Evolutionary conservation across 1,284 basidiomycete genomes (phyloP).

Genomic region (Cutaneotrichosporon cutaneum): DNA sequence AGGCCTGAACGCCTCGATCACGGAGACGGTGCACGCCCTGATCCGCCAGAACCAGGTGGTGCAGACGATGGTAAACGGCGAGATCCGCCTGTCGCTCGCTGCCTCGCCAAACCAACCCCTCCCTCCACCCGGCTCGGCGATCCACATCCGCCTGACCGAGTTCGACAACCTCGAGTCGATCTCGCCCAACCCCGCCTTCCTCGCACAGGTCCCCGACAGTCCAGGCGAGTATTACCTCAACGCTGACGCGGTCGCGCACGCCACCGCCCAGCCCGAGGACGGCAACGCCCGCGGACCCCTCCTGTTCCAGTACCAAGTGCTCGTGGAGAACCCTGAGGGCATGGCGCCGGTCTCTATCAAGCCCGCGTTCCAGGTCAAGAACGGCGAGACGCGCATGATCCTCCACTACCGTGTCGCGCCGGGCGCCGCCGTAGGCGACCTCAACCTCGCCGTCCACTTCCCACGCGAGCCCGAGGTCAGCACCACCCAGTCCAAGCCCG

Average conservation of each 20-base stretch:
- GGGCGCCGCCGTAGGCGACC: constrained; percentile 37
- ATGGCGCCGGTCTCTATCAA: constrained; percentile 54
- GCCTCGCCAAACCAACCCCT: neutral
- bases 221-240: constrained; percentile 57
- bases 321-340: constrained; percentile 46
- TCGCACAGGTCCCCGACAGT: constrained; percentile 50
- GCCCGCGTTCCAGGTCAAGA: constrained; percentile 57
- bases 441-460: constrained; percentile 52
- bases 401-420: constrained; percentile 51
- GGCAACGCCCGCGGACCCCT: constrained; percentile 36
- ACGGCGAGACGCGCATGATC: constrained; percentile 57
- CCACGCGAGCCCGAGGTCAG: constrained; percentile 43
- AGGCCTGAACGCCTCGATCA: constrained; percentile 53
- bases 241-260: constrained; percentile 45
- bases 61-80: constrained; percentile 43
- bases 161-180: constrained; percentile 58
- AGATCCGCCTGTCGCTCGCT: constrained; percentile 42
- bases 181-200: constrained; percentile 57
- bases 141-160: constrained; percentile 54
- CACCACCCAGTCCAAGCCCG: constrained; percentile 58
- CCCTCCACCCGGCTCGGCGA: constrained; percentile 8
- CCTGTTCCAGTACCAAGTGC: constrained; percentile 58
- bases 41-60: constrained; percentile 34
- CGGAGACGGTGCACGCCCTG: constrained; percentile 57
- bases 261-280: constrained; percentile 17